phyloP scores from a whole-genome alignment of 345 rosid species.

The Atalantia buxifolia region DNA sequence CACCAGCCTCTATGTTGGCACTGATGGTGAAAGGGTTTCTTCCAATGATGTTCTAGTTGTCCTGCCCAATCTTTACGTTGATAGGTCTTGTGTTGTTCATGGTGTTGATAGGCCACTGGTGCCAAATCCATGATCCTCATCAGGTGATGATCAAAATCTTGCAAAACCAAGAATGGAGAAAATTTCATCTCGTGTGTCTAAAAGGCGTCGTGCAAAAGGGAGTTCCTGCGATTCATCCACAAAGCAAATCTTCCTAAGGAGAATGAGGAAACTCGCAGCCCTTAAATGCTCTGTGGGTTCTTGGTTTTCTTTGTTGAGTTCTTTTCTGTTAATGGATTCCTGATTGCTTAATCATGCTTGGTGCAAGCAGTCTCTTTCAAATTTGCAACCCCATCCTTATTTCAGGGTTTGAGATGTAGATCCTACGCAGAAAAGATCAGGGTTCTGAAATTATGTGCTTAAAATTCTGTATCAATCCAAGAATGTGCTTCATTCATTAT shows the following conservation, averaged over 20 bases:
- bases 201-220: not conserved
- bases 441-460: not conserved
- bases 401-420: not conserved
- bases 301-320: not conserved
- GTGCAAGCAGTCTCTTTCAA: not conserved
- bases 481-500: not conserved
- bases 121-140: not conserved
- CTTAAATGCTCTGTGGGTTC: not conserved
- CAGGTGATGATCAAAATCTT: not conserved
- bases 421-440: not conserved
- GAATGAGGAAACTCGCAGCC: not conserved
- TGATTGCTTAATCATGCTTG: not conserved
- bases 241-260: not conserved
- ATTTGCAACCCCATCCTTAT: not conserved
- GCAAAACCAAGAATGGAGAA: slow-evolving; percentile 6
- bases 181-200: not conserved
- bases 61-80: slow-evolving; percentile 23
- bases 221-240: slow-evolving; percentile 4
- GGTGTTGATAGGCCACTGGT: slow-evolving; percentile 18
- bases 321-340: not conserved
- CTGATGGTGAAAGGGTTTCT: slow-evolving; percentile 15
- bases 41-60: slow-evolving; percentile 17
- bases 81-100: slow-evolving; percentile 23
- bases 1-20: slow-evolving; percentile 13
- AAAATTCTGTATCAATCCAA: no score